Base-by-base conservation (phyloP, 352 stramenopile genomes). In the Proteromonas lacertae region DNA sequence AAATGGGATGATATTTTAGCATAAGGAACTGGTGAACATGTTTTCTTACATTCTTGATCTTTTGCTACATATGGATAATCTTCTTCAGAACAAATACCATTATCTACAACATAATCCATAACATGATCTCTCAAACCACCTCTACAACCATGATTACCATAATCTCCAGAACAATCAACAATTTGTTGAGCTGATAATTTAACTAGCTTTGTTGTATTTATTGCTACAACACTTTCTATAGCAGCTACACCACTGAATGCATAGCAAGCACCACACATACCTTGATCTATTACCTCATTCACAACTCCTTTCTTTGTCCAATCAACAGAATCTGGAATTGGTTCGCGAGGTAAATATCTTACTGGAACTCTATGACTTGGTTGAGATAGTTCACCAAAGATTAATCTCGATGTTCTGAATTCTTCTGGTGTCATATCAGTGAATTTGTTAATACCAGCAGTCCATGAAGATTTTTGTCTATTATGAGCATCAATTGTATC, bases 51-150 rank as follows among this genome's bases (percentile, higher is more conserved):
- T n/a, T n/a, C n/a, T n/a, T n/a, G n/a, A 12, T 39, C 41, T 41
- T 54, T 36, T 9, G 53, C 69, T 25, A 59, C 48, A 52, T 95
- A 96, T n/a, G 72, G 65, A 51, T 94, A 96, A 37, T 90, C 75
- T 0, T 60, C 57, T 46, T 93, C 79, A 10, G 57, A 66, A 52
- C 75, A 93, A 16, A 95, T 54, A 25, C 56, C 44, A 43, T 50
- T 64, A 17, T 57, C 45, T 33, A 48, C 66, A 4, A 48, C 61
- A 8, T 68, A 37, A 40, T 66, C 57, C 0, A 41, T 42, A 19
- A 56, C 71, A 1, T 55, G 29, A 30, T 60, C 62, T 1, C 32
- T 29, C 38, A 60, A 74, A 28, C 55, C 53, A 32, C 62, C 62
- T 23, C 36, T 42, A 35, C 61, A 60, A 35, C 62, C 81, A 55